These are phyloP conservation scores for Mucor sp. DNA, from an alignment of 371 early-diverging fungal genomes.

Conservation along the genomic window DNA sequence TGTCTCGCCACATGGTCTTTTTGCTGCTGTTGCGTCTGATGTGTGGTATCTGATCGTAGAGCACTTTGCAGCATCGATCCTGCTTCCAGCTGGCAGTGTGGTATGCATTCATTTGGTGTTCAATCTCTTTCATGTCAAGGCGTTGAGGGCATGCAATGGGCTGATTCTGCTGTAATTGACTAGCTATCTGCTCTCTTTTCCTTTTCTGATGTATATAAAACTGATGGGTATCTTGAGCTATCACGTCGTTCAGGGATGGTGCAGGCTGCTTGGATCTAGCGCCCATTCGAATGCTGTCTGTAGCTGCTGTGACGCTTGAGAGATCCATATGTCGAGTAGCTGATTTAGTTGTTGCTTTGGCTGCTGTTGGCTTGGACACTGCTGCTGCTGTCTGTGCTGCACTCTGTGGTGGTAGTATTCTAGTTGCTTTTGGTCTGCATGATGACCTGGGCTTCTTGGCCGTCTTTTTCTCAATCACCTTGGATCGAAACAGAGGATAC, in stretches of 20 bases:
- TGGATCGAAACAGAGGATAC: neutral
- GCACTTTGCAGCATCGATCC: neutral
- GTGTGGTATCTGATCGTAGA: neutral
- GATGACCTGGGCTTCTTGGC: neutral
- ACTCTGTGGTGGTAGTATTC: neutral
- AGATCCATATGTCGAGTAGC: neutral
- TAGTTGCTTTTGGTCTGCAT: neutral
- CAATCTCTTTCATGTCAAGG: neutral
- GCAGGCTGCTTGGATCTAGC: neutral
- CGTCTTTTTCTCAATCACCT: neutral
- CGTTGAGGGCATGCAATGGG: neutral
- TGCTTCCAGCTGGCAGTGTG: neutral
- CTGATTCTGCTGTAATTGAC: neutral
- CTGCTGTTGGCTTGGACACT: neutral
- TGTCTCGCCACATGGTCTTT: constrained; percentile 31
- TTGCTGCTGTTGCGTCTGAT: neutral
- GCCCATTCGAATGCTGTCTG: neutral
- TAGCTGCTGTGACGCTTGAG: neutral
- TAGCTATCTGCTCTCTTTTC: neutral
- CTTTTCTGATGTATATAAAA: constrained; percentile 1
- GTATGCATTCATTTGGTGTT: neutral
- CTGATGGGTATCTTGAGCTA: neutral
- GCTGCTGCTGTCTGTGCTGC: too few relatives aligned
- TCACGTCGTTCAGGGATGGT: neutral
- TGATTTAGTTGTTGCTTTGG: neutral